These are phyloP conservation scores for Fusarium tuaranense DNA, from an alignment of 2,329 filamentous ascomycete species.

Conservation along the genomic window DNA sequence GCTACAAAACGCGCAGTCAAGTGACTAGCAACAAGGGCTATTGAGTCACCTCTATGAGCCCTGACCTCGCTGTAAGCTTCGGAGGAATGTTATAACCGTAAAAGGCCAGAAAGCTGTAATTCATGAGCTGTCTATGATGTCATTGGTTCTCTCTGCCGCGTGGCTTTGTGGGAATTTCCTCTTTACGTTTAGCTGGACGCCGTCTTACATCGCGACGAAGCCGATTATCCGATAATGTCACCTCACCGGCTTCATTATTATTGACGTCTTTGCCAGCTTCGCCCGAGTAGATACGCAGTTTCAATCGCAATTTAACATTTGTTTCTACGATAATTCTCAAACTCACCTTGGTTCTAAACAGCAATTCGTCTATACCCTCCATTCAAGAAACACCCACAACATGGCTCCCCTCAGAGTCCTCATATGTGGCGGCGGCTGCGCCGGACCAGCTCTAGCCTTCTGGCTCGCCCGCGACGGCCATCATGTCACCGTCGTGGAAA, in stretches of 20 bases:
- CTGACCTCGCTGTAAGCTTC: neutral
- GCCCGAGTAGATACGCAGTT: fast-evolving
- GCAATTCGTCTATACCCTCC: too few species aligned
- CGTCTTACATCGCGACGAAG: too few species aligned
- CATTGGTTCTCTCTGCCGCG: too few species aligned
- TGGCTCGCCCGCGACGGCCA: conserved; percentile 48
- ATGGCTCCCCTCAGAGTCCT: conserved; percentile 36
- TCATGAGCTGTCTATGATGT: too few species aligned
- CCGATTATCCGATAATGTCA: too few species aligned
- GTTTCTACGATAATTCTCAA: too few species aligned
- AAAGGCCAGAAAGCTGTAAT: neutral
- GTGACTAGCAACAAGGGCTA: neutral
- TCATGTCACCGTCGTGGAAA: conserved; percentile 54
- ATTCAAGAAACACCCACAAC: too few species aligned
- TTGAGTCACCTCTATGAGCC: neutral
- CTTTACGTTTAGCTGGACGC: neutral
- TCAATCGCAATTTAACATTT: too few species aligned
- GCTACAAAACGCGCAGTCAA: neutral
- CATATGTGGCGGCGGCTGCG: conserved; percentile 50
- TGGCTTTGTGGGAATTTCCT: too few species aligned
- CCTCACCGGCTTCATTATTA: too few species aligned
- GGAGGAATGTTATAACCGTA: neutral
- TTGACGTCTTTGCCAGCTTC: too few species aligned
- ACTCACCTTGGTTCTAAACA: too few species aligned
- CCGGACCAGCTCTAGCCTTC: conserved; percentile 47